Evolutionary conservation across 2,329 filamentous ascomycete genomes (phyloP), one percentile per base, ranked within the genome.

Genomic region (Diaporthe sp.): DNA sequence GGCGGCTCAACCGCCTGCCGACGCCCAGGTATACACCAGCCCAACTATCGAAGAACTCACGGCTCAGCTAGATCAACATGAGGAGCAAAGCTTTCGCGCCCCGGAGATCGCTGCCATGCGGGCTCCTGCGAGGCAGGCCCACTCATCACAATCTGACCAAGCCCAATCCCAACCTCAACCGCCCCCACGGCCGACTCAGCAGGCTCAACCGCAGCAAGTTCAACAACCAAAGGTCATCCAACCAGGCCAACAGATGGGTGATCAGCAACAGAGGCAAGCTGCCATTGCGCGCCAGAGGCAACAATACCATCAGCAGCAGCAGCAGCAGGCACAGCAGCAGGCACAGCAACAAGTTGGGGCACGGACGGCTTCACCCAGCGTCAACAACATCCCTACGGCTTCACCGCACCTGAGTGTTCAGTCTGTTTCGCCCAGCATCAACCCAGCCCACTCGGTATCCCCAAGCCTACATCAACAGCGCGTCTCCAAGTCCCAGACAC

Each of bases 261-360:
- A 73, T 22, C 74, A 75, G 42, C 74, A 73, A 59, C 71, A 73
- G 56, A 58, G 70, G 22, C 56, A 63, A 44, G 70, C 70, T 37
- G 68, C 68, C 10, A 39, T 77, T 35, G 61, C 74, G 30, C 75
- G 75, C 2, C 76, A 74, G 25, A 77, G 75, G 32, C 77, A 77
- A 25, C 77, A 78, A 25, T 75, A 73, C 27, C 73, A 76, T 51
- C 76, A 76, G 56, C 75, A 77, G 30, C 75, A 75, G 22, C 74
- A 71, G 8, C 79, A 79, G 65, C 79, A 79, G 32, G 55, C 55
- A 19, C 47, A 53, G 47, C 63, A 68, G 15, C 63, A 79, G 47
- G 59, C 70, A 32, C 70, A 68, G 56, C 78, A 79, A 37, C 74
- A 77, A 19, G 32, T 75, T 56, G 42, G 71, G 30, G 74, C 58